Base-by-base conservation (phyloP, 257 asterid species). In the Primulina tabacum region DNA sequence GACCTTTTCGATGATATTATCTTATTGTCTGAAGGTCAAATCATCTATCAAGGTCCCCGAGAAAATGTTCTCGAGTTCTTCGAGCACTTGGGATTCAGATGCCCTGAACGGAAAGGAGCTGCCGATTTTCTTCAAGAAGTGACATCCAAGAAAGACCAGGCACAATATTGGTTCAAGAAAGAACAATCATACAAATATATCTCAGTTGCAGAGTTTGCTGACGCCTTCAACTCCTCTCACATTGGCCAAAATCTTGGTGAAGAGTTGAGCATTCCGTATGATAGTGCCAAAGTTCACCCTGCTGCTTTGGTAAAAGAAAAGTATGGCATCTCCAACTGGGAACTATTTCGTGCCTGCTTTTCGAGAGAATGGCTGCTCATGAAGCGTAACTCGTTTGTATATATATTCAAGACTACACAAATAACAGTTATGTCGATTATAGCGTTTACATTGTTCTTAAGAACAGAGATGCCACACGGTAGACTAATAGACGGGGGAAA, bases 121-220 rank as follows among this genome's bases (percentile, higher is more conserved):
- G 87, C 92, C 2, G 92, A 86, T 73, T 86, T 86, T 62, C 81
- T 86, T 24, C 92, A 86, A 73, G 87, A 84, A 74, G 92, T 86
- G 4, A 81, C 81, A 0, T 86, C 91, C 8, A 75, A 59, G 73
- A 86, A 86, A 53, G 89, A 81, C 50, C 91, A 86, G 71, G 77
- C 63, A 62, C 86, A 86, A 21, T 84, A 84, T 28, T 86, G 92
- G 89, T 59, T 7, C 64, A 68, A 65, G 17, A 76, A 35, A 37
- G 79, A 75, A 34, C 60, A 70, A n/a, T 63, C 80, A 1, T 86
- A 86, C 66, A 43, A 43, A 58, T 86, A 73, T 53, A 71, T 84
- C 35, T 62, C 89, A 1, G 78, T 80, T 28, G 8, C 53, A 11
- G 81, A 82, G 5, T 84, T 86, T 35, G 78, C 77, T 5, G 29